Percentiles rank a stretch among this genome's conserved stretches.
Conservation (phyloP, 768 basidiomycete genomes). For the Boletales sp. region DNA sequence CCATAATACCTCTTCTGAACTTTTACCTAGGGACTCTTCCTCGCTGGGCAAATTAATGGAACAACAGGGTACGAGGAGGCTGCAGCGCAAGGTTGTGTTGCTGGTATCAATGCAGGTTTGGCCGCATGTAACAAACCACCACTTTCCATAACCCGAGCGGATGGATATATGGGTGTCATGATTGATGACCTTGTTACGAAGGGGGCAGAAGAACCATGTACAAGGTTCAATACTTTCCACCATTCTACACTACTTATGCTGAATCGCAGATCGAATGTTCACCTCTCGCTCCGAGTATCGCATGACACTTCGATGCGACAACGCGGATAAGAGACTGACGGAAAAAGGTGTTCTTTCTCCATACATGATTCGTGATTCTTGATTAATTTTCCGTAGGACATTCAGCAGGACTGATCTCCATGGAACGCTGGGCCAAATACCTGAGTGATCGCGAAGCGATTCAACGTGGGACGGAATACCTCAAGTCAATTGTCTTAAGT, state of each 20-base stretch:
- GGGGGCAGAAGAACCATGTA: conserved; percentile 90
- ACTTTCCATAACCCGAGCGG: conserved; percentile 72
- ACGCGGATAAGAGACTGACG: conserved; percentile 82
- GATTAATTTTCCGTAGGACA: conserved; percentile 30
- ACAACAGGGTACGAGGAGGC: conserved; percentile 96
- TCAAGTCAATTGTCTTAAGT: conserved; percentile 34
- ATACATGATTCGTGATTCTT: not conserved
- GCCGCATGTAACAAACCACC: conserved; percentile 53
- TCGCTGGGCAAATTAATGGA: conserved; percentile 90
- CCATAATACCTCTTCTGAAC: not conserved
- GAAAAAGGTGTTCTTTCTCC: conserved; percentile 52
- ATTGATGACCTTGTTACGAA: conserved; percentile 88
- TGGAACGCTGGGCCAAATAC: conserved; percentile 43
- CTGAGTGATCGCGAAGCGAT: conserved; percentile 32
- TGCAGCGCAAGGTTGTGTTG: conserved; percentile 84
- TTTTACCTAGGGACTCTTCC: conserved; percentile 62
- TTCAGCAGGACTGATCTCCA: conserved; percentile 39
- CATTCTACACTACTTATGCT: not conserved
- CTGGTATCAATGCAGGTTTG: conserved; percentile 85
- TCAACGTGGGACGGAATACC: conserved; percentile 29
- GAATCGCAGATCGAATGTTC: conserved; percentile 79
- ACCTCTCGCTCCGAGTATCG: conserved; percentile 89
- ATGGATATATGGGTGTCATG: conserved; percentile 87
- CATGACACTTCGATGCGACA: conserved; percentile 84
- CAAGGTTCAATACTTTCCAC: conserved; percentile 6